Evolutionary conservation across 352 stramenopile species (phyloP), one percentile per base, ranked within the genome.

Genomic region (Pythium aristosporum): DNA sequence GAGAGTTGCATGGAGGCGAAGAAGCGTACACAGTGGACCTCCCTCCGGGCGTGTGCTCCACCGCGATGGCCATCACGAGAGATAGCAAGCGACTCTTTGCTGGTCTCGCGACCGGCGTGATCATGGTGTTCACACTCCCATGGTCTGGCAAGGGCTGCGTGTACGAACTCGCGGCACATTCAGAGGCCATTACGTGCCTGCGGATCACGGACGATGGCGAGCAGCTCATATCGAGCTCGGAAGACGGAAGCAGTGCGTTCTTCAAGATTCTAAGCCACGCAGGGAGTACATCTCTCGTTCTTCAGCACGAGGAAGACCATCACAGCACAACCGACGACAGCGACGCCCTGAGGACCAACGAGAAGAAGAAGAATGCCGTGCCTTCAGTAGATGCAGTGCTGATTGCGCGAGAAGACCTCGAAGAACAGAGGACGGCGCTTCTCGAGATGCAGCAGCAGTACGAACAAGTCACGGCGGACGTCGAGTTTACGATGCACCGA

Each of bases 401-500:
- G 9, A 71, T 96, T 16, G 75, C 82, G 23, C 68, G 80, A 3
- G 88, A 96, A 32, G 88, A 96, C 57, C 61, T 96, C 0, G 83
- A 96, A 8, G 85, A 95, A 41, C 79, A 77, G 32, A 65, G 76
- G 9, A 62, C 75, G 13, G 71, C 79, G 18, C 59, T 87, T 0
- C 12, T 76, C 0, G 82, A 89, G 28, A 78, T 92, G 54, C 73
- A 87, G 13, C 84, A 94, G 64, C 72, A 74, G 3, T 82, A 93
- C 57, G 73, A 92, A 10, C 85, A 94, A 67, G 74, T 94, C 10
- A 88, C 91, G 42, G 80, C 84, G 0, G 85, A 96, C 54, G 81
- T 93, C 15, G 87, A 94, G 51, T 96, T 95, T 57, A 80, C 80
- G 9, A 61, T 95, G 23, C 85, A 94, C 34, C 82, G 84, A 15